Evolutionary conservation across 257 asterid species (phyloP), one percentile per base, ranked within the genome.

Genomic region (Solanum tarijense): DNA sequence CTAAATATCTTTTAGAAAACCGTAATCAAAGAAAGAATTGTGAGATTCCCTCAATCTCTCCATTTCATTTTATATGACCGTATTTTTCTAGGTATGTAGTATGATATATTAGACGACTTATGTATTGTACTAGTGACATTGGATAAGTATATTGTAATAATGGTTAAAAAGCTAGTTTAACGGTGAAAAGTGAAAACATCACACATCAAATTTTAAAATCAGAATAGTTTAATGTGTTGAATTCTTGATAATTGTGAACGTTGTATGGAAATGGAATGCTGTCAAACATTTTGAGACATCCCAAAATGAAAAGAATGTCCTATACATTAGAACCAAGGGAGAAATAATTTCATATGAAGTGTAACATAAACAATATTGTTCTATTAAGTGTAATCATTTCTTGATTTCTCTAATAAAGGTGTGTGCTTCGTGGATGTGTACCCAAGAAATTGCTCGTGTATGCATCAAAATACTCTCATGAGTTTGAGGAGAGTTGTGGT

Each of bases 391-490:
- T 55, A 82, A 29, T 84, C 58, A 11, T 87, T 86, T 85, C 46
- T 52, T 81, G 88, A 55, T 88, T 89, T 58, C 39, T 83, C 60
- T 85, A 66, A 14, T 92, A 89, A 89, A 97, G 99, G 96, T 97
- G 99, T 88, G 99, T 97, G 58, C 99, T 97, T 76, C 98, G 99
- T 12, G 99, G 99, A 83, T 97, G 99, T 86, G 99, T 97, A 34
- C 99, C 99, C 11, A 97, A 96, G 90, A 97, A 96, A 91, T 95
- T 96, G 83, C 94, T 97, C 6, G 99, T 97, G 11, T 97, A 95
- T 87, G 98, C 98, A 36, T 95, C 99, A 82, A 95, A 97, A 74
- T 96, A 93, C 88, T 90, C 98, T 88, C 99, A 97, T 90, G 99
- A 97, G 78, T 96, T 97, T 88, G 98, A 96, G 66, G 99, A 96